These are phyloP conservation scores for Boletus speciosus DNA, from an alignment of 768 basidiomycete genomes.

Conservation along the genomic window DNA sequence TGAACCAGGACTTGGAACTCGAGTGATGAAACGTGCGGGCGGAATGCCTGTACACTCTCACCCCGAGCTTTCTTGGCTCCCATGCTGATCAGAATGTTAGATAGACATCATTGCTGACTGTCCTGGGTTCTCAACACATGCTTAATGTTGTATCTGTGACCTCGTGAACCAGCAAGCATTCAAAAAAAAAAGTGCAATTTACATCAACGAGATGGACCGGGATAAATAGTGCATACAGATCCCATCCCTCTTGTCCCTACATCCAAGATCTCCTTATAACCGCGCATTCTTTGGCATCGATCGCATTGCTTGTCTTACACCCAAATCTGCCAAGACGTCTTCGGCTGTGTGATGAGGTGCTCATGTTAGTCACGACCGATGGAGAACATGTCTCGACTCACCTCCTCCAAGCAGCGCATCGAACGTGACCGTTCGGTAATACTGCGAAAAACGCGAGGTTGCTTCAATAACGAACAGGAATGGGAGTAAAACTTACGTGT, in stretches of 20 bases:
- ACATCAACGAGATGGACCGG: neutral
- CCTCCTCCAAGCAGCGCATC: constrained; percentile 64
- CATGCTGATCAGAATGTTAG: too few species aligned
- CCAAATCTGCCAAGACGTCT: constrained; percentile 73
- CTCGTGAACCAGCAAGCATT: neutral
- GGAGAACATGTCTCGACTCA: constrained; percentile 17
- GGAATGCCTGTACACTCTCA: neutral
- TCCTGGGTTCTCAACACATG: neutral
- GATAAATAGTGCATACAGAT: neutral
- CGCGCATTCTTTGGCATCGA: constrained; percentile 68
- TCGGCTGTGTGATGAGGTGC: constrained; percentile 43
- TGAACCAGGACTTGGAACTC: too few species aligned
- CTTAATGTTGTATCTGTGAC: neutral
- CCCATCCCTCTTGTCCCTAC: neutral
- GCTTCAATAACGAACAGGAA: neutral
- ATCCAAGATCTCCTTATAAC: constrained; percentile 35
- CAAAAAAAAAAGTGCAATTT: neutral
- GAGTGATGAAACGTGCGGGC: too few species aligned
- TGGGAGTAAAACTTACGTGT: constrained; percentile 36
- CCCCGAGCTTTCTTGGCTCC: neutral
- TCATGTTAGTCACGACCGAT: neutral
- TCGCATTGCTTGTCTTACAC: constrained; percentile 76
- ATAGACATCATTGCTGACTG: neutral
- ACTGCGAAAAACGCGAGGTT: constrained; percentile 22
- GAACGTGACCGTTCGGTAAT: constrained; percentile 31